These are phyloP conservation scores for Phytophthora agathidicida DNA, from an alignment of 352 stramenopile species.

Conservation along the genomic window DNA sequence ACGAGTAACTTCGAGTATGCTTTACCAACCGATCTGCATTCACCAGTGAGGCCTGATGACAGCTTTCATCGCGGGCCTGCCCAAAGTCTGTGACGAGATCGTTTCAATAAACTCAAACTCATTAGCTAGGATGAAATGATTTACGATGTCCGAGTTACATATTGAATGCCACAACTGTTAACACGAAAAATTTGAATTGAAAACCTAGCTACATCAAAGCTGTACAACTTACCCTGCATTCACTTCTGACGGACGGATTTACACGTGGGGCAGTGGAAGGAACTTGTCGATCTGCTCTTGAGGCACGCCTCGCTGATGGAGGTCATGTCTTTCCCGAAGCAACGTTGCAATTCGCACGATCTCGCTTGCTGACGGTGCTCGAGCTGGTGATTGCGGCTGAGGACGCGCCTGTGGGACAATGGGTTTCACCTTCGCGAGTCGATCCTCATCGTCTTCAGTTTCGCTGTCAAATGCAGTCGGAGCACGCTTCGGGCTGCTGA, in stretches of 20 bases:
- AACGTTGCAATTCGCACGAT: slow-evolving; percentile 36
- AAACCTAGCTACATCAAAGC: no score
- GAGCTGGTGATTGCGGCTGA: not conserved
- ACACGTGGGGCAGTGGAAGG: slow-evolving; percentile 27
- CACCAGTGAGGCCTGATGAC: no score
- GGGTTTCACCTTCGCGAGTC: slow-evolving; percentile 5
- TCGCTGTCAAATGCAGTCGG: slow-evolving; percentile 17
- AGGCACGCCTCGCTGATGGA: slow-evolving; percentile 34
- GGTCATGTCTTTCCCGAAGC: slow-evolving; percentile 36
- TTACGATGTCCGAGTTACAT: no score
- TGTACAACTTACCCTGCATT: slow-evolving; percentile 1
- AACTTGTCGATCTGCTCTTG: slow-evolving; percentile 37
- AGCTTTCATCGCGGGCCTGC: no score
- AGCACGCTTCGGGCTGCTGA: not conserved
- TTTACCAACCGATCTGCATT: no score
- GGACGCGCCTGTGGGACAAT: slow-evolving; percentile 2
- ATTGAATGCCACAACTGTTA: no score
- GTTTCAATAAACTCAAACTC: no score
- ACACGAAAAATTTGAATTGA: no score
- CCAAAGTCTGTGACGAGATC: no score
- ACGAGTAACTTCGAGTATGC: no score
- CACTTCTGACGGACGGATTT: slow-evolving; percentile 13
- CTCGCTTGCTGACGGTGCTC: slow-evolving; percentile 28
- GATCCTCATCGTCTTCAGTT: slow-evolving; percentile 18
- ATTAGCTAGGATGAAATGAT: no score